Percentiles rank a stretch among this genome's conserved stretches.
These are phyloP conservation scores for Lophium mytilinum DNA, from an alignment of 495 filamentous ascomycete species.

Conservation along the genomic window DNA sequence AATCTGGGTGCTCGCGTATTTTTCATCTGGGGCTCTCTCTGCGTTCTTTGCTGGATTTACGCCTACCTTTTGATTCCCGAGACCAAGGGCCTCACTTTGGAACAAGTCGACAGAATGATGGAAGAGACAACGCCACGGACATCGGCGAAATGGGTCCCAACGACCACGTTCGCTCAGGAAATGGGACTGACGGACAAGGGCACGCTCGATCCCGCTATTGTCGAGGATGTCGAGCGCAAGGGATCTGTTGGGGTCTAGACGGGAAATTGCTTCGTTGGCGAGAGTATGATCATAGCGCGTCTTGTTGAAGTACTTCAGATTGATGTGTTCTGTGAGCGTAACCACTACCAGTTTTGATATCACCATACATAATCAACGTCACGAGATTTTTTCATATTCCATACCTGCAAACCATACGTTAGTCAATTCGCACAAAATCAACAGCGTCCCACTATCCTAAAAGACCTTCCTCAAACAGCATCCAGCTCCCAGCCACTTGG, in stretches of 20 bases:
- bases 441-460: no score
- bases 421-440: no score
- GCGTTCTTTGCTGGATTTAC: slow-evolving; percentile 47
- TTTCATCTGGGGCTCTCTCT: slow-evolving; percentile 60
- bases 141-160: slow-evolving; percentile 59
- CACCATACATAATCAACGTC: no score
- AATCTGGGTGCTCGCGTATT: slow-evolving; percentile 52
- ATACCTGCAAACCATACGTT: no score
- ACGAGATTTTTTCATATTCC: no score
- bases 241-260: neutral
- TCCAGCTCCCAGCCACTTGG: no score
- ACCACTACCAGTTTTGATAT: no score
- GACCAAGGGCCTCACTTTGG: slow-evolving; percentile 80
- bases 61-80: slow-evolving; percentile 71
- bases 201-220: neutral
- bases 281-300: no score
- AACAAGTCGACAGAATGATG: slow-evolving; percentile 84
- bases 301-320: no score
- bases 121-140: slow-evolving; percentile 63
- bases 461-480: no score
- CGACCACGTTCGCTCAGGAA: neutral
- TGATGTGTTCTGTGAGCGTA: no score
- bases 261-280: neutral
- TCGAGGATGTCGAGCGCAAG: slow-evolving; percentile 2
- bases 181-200: slow-evolving; percentile 2